Conservation (phyloP, 1,284 basidiomycete species). For the Malassezia sympodialis region DNA sequence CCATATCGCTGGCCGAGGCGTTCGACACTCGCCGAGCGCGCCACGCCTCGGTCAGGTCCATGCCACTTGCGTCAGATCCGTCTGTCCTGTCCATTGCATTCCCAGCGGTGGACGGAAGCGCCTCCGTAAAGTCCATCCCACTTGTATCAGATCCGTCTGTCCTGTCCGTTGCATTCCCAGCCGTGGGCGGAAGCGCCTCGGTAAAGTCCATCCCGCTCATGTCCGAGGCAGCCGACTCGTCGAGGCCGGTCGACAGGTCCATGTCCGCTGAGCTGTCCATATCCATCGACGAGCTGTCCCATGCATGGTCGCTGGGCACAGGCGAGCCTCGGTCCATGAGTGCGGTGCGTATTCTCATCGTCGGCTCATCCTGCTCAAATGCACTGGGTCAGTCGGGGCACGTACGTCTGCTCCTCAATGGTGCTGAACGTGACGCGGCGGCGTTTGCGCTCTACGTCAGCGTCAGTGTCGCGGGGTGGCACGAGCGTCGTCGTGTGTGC, state of each 20-base stretch:
- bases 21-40: neutral
- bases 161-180: neutral
- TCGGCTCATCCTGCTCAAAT: conserved; percentile 27
- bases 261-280: conserved; percentile 5
- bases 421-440: conserved; percentile 25
- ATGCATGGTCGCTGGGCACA: conserved; percentile 1
- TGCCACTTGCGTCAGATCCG: neutral
- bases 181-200: conserved; percentile 1
- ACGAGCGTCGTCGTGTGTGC: conserved; percentile 8
- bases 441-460: conserved; percentile 6
- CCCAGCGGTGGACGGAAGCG: neutral
- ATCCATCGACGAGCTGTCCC: neutral
- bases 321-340: conserved; percentile 9
- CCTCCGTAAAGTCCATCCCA: conserved; percentile 16
- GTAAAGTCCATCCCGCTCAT: conserved; percentile 14
- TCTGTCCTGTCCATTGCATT: neutral
- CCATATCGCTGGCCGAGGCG: neutral
- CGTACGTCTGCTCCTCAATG: conserved; percentile 15
- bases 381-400: conserved; percentile 5
- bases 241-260: neutral
- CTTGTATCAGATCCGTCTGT: neutral
- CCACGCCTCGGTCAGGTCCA: conserved; percentile 18
- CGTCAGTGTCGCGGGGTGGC: neutral
- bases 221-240: neutral
- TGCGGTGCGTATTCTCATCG: conserved; percentile 20